Conservation (phyloP, 768 basidiomycete genomes). For the Macrolepiota fuliginosa region DNA sequence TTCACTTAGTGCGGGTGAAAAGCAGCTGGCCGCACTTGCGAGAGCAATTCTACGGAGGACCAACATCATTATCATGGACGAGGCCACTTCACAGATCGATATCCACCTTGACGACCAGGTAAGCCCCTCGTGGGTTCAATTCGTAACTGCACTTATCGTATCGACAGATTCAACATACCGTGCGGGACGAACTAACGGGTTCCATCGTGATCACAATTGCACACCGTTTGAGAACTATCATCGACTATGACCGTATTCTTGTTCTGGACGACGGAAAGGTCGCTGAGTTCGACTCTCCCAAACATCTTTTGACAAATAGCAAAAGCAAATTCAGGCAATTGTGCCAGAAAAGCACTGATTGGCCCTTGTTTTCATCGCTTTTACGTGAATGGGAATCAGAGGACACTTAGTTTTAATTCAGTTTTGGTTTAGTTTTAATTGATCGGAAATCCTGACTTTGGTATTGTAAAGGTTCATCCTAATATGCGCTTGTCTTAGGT, state of each 20-base stretch:
- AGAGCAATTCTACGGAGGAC: constrained; percentile 66
- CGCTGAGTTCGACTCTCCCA: constrained; percentile 74
- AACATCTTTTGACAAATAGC: constrained; percentile 45
- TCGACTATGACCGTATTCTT: constrained; percentile 72
- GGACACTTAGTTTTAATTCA: background rate
- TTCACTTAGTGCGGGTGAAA: constrained; percentile 73
- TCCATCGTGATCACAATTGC: constrained; percentile 84
- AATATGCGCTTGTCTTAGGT: too few species aligned
- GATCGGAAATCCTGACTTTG: background rate
- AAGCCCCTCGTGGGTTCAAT: constrained; percentile 54
- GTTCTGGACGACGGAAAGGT: constrained; percentile 73
- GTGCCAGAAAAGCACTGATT: constrained; percentile 61
- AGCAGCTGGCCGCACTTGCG: constrained; percentile 70
- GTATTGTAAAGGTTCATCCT: too few species aligned
- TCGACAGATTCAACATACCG: constrained; percentile 64
- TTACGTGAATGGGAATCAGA: constrained; percentile 10
- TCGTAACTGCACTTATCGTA: background rate
- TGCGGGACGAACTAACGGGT: constrained; percentile 66
- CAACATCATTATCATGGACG: constrained; percentile 71
- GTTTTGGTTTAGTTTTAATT: background rate
- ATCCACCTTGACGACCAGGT: constrained; percentile 67
- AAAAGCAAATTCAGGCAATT: constrained; percentile 66
- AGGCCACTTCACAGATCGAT: constrained; percentile 79
- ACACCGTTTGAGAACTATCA: constrained; percentile 73
- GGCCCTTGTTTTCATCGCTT: constrained; percentile 33